These are phyloP conservation scores for Alternaria brassicicola DNA, from an alignment of 2,329 filamentous ascomycete genomes.

Conservation along the genomic window DNA sequence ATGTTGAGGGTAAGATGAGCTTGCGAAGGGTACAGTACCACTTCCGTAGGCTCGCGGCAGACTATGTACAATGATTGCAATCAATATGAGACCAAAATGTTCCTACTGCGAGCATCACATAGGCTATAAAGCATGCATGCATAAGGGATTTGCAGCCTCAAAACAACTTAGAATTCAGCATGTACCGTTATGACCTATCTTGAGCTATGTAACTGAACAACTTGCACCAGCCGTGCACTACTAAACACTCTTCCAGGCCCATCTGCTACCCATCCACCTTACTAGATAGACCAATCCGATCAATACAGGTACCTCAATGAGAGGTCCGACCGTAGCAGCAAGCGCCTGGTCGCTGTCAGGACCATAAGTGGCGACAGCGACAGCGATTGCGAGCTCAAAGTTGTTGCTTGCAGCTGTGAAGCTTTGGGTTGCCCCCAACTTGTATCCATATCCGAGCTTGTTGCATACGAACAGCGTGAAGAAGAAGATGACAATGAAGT, in stretches of 20 bases:
- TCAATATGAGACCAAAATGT: not conserved
- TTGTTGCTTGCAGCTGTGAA: conserved; percentile 89
- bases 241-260: conserved; percentile 54
- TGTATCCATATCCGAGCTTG: conserved; percentile 70
- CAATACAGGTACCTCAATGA: conserved; percentile 82
- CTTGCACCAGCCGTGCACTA: not conserved
- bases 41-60: not conserved
- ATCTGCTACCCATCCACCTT: conserved; percentile 60
- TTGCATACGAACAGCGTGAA: conserved; percentile 64
- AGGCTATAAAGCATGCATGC: not conserved
- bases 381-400: conserved; percentile 84
- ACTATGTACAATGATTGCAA: not conserved
- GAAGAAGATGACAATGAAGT: conserved; percentile 75
- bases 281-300: conserved; percentile 75
- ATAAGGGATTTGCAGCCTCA: not conserved
- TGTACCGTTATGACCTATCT: conserved; percentile 1
- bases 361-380: conserved; percentile 78
- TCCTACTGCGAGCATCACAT: not conserved
- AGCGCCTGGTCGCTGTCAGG: conserved; percentile 76
- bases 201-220: conserved; percentile 4
- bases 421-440: conserved; percentile 71
- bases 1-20: not conserved
- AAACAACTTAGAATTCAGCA: not conserved
- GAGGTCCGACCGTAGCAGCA: conserved; percentile 76
- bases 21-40: not conserved